Percentiles rank a stretch among this genome's conserved stretches.
phyloP scores from a whole-genome alignment of 2,329 filamentous ascomycete species.

The Curvularia sp. region DNA sequence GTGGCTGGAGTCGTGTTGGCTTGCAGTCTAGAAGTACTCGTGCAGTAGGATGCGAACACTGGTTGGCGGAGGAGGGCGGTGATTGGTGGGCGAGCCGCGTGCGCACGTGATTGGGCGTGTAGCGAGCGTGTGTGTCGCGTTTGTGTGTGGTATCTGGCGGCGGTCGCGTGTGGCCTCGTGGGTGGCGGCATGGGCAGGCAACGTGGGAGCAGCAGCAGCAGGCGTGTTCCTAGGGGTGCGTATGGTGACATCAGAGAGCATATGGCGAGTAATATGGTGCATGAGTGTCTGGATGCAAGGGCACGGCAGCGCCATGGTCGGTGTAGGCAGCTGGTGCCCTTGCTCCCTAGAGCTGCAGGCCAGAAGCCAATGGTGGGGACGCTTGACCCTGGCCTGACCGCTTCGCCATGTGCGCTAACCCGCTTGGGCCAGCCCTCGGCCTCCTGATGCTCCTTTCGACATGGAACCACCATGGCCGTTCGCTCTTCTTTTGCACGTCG shows the following conservation, averaged over 20 bases:
- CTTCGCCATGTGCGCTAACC: slow-evolving; percentile 18
- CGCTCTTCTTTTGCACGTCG: slow-evolving; percentile 13
- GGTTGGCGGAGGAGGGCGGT: not conserved
- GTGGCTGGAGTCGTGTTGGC: not conserved
- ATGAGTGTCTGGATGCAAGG: slow-evolving; percentile 8
- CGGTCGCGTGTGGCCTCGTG: slow-evolving; percentile 2
- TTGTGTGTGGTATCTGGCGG: not conserved
- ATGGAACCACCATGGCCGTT: slow-evolving; percentile 3
- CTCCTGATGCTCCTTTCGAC: slow-evolving; percentile 31
- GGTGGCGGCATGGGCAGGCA: not conserved
- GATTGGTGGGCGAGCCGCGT: slow-evolving; percentile 1
- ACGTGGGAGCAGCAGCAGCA: not conserved
- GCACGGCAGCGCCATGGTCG: slow-evolving; percentile 5
- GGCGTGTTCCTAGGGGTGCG: not conserved
- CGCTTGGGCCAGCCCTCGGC: slow-evolving; percentile 19
- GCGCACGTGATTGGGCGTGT: not conserved
- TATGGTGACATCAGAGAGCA: slow-evolving; percentile 7
- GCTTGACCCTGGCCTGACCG: slow-evolving; percentile 14
- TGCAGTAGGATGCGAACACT: slow-evolving; percentile 10
- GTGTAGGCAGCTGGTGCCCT: slow-evolving; percentile 16
- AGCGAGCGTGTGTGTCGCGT: not conserved
- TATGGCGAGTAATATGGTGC: slow-evolving; percentile 3
- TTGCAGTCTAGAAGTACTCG: not conserved
- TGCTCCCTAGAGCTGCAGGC: slow-evolving; percentile 24
- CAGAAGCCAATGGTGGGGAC: slow-evolving; percentile 15